A percentile compares a stretch with the other conserved stretches of the same genome.
Evolutionary conservation across 495 filamentous ascomycete genomes (phyloP).

Genomic region (Penicillium macrosclerotiorum): DNA sequence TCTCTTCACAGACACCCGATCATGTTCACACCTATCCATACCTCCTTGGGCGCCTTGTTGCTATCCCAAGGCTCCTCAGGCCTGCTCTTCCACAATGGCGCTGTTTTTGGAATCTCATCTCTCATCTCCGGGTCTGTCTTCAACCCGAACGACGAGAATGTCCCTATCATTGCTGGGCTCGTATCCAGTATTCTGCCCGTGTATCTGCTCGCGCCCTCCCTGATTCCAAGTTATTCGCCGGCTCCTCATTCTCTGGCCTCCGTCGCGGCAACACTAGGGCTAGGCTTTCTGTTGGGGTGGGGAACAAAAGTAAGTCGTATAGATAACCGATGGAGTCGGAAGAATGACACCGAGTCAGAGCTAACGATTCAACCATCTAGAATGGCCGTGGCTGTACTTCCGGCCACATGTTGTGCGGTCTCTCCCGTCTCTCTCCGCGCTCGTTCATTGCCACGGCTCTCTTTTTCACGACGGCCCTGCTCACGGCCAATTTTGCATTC

Average conservation of each 20-base stretch:
- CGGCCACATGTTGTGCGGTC: constrained; percentile 60
- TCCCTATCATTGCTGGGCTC: constrained; percentile 51
- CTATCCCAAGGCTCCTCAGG: constrained; percentile 53
- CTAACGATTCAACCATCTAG: constrained; percentile 20
- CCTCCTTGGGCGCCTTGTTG: constrained; percentile 53
- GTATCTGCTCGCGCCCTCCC: constrained; percentile 39
- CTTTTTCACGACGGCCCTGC: constrained; percentile 53
- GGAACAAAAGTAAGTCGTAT: constrained; percentile 49
- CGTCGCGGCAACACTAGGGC: constrained; percentile 35
- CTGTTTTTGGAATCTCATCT: constrained; percentile 55
- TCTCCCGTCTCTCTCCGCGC: constrained; percentile 50
- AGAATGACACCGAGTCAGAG: too few species aligned
- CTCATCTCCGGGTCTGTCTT: constrained; percentile 41
- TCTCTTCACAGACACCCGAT: neutral
- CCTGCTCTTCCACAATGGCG: constrained; percentile 54
- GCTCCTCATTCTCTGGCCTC: constrained; percentile 30
- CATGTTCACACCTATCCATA: constrained; percentile 61
- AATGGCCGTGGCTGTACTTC: constrained; percentile 57
- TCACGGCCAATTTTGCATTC: constrained; percentile 45
- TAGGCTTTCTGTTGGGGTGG: constrained; percentile 51
- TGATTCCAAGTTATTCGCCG: constrained; percentile 44
- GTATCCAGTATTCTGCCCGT: constrained; percentile 41
- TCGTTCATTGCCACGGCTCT: constrained; percentile 51
- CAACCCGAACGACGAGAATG: constrained; percentile 35
- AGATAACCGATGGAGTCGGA: neutral